phyloP scores from a whole-genome alignment of 345 rosid genomes.

The Populus deltoides region DNA sequence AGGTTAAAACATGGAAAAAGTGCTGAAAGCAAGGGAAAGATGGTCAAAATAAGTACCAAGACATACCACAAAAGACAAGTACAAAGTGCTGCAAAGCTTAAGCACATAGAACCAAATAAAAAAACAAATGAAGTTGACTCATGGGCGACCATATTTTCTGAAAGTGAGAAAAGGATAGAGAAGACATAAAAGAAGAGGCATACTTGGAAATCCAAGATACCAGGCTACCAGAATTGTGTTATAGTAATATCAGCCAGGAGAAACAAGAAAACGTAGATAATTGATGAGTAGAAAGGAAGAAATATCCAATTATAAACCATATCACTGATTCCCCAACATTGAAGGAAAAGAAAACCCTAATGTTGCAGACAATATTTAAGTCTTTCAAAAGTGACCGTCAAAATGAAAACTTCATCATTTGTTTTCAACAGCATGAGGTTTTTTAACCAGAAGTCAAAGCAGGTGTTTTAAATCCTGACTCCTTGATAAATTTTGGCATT shows the following conservation, averaged over 20 bases:
- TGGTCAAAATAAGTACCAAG: slow-evolving; percentile 16
- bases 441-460: background rate
- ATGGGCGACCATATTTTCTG: background rate
- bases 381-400: slow-evolving; percentile 1
- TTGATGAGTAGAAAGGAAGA: background rate
- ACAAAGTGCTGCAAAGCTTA: background rate
- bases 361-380: background rate
- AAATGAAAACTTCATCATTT: background rate
- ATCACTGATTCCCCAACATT: background rate
- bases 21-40: slow-evolving; percentile 56
- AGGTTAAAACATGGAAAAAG: slow-evolving; percentile 74
- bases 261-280: background rate
- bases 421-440: background rate
- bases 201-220: background rate
- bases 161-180: background rate
- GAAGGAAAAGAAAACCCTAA: background rate
- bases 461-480: background rate
- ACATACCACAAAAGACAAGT: background rate
- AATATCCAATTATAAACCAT: background rate
- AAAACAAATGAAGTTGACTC: background rate
- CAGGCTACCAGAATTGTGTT: background rate
- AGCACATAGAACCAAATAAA: slow-evolving; percentile 9
- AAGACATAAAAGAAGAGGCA: background rate
- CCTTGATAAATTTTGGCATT: background rate
- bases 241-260: background rate